phyloP scores from a whole-genome alignment of 2,329 filamentous ascomycete genomes.

The Aspergillus bombycis region DNA sequence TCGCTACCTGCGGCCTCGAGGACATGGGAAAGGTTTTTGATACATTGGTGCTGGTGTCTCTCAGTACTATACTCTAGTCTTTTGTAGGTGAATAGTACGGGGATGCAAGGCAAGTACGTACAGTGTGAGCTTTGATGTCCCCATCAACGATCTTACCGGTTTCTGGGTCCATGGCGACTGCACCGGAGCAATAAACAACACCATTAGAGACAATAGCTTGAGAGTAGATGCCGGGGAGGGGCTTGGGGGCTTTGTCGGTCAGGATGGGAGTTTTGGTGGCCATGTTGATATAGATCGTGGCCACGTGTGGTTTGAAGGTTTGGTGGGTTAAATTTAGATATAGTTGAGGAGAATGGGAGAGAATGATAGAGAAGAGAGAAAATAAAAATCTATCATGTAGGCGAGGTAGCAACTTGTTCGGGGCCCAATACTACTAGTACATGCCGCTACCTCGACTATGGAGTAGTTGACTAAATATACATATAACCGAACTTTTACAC shows the following conservation, averaged over 20 bases:
- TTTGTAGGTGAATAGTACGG: background rate
- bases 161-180: constrained; percentile 60
- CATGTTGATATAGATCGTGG: constrained; percentile 27
- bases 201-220: constrained; percentile 66
- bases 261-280: constrained; percentile 44
- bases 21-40: constrained; percentile 62
- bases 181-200: constrained; percentile 72
- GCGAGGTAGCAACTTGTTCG: background rate
- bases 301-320: too few relatives aligned
- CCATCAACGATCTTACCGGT: constrained; percentile 60
- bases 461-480: background rate
- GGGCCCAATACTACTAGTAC: too few relatives aligned
- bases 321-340: too few relatives aligned
- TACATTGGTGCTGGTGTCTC: constrained; percentile 51
- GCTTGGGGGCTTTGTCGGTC: constrained; percentile 54
- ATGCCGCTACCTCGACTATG: too few relatives aligned
- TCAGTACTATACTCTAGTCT: background rate
- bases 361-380: background rate
- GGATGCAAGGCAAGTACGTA: constrained; percentile 32
- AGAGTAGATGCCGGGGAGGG: constrained; percentile 59
- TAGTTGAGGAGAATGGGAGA: too few relatives aligned
- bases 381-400: too few relatives aligned
- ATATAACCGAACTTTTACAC: background rate
- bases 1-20: constrained; percentile 63
- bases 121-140: constrained; percentile 58